Evolutionary conservation across 768 basidiomycete genomes (phyloP).

Genomic region (Boletus speciosus): DNA sequence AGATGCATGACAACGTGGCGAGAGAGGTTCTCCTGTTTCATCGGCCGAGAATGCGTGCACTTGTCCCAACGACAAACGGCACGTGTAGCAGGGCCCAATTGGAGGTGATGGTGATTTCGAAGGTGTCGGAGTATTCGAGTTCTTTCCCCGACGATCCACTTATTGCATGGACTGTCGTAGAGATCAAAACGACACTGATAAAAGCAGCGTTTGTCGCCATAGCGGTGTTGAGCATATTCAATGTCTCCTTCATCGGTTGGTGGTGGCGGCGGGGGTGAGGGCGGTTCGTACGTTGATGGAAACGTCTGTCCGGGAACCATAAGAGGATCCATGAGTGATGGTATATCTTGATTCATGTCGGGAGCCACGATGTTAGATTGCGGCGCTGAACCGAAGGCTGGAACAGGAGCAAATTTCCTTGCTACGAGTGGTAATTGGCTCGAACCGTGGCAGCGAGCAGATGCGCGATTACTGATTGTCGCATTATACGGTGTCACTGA

Average conservation of each 20-base stretch:
- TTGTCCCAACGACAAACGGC: constrained; percentile 22
- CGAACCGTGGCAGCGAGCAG: background rate
- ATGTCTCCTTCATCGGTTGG: constrained; percentile 19
- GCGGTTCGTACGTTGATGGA: background rate
- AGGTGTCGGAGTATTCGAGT: constrained; percentile 27
- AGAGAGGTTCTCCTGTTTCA: constrained; percentile 33
- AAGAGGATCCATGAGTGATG: background rate
- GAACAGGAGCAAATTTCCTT: background rate
- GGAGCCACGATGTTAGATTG: constrained; percentile 1
- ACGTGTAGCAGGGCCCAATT: constrained; percentile 11
- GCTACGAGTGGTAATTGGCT: background rate
- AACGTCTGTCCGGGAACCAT: background rate
- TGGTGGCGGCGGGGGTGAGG: background rate
- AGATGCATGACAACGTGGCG: constrained; percentile 30
- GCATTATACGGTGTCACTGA: background rate
- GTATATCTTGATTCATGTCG: background rate
- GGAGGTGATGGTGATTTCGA: constrained; percentile 22
- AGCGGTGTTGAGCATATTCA: constrained; percentile 21
- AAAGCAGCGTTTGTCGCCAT: constrained; percentile 15
- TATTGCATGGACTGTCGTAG: constrained; percentile 22
- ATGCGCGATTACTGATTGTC: background rate
- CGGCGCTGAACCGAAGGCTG: background rate
- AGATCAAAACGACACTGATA: constrained; percentile 28
- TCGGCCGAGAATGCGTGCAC: constrained; percentile 21
- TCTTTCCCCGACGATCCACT: constrained; percentile 27